These are phyloP conservation scores for Monilinia aucupariae DNA, from an alignment of 2,329 filamentous ascomycete genomes.

Conservation along the genomic window DNA sequence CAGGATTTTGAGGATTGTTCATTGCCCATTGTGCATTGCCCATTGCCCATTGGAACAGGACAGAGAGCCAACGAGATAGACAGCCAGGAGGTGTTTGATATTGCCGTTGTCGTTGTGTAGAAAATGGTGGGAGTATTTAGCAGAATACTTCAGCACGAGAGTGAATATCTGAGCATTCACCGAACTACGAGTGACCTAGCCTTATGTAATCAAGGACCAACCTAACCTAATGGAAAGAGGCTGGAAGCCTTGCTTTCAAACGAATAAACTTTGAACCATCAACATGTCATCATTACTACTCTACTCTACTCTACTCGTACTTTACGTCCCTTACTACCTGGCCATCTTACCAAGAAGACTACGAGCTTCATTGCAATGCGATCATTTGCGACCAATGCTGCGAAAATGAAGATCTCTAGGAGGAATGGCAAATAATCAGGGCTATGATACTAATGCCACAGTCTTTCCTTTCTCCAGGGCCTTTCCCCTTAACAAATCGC, in stretches of 20 bases:
- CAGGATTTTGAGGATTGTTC: not conserved
- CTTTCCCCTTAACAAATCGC: slow-evolving; percentile 3
- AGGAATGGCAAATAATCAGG: not conserved
- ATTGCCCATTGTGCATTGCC: too few species aligned
- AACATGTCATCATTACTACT: not conserved
- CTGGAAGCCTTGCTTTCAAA: slow-evolving; percentile 1
- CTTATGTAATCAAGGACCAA: slow-evolving; percentile 3
- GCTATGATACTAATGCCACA: not conserved
- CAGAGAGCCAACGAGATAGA: not conserved
- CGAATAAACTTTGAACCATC: not conserved
- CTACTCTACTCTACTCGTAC: too few species aligned
- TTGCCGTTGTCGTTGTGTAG: too few species aligned
- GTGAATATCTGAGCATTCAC: not conserved
- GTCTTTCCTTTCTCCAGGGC: not conserved
- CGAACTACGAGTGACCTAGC: too few species aligned
- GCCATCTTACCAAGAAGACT: not conserved
- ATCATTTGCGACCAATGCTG: not conserved
- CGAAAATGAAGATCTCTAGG: not conserved
- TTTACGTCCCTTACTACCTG: too few species aligned
- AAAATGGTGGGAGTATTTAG: not conserved
- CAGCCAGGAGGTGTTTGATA: too few species aligned
- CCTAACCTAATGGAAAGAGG: not conserved
- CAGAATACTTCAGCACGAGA: not conserved
- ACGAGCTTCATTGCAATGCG: not conserved
- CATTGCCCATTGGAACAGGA: not conserved